Evolutionary conservation across 2,329 filamentous ascomycete genomes (phyloP), one percentile per base, ranked within the genome.

Genomic region (Fonsecaea multimorphosa): DNA sequence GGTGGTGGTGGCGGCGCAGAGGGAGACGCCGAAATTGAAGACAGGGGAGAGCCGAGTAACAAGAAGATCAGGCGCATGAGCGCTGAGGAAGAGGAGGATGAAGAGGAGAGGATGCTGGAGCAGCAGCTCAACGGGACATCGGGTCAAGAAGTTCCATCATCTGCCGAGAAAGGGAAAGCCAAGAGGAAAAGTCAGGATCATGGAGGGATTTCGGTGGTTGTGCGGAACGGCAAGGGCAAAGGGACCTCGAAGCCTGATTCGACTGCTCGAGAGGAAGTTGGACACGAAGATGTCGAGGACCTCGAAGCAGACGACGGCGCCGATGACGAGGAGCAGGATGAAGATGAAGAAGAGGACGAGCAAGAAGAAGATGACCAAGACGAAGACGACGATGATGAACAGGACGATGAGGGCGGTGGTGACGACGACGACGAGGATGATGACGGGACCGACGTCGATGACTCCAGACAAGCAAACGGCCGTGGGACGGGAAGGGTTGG

Each of bases 11-110:
- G 79, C 32, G 58, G 81, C 19, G 75, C 79, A 12, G 75, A 83
- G 90, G 75, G 82, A 84, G 68, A 86, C 14, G 70, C 64, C 11
- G 68, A 89, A 84, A 70, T 86, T 87, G 36, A 88, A 93, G 90
- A 86, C 16, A 58, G 63, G 49, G 68, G 65, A 2, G 72, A 66
- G 38, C 67, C 67, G 3, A 65, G 59, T 14, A 67, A 31, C 24
- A 69, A 68, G 46, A 73, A 72, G 38, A 62, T 44, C 24, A 68
- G 65, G 57, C 60, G 64, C 8, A 68, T 59, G 27, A 64, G 54
- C 12, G 54, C 63, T 31, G 58, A 52, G 52, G 60, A 52, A 55
- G 60, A 58, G 16, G 58, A 61, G 14, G 64, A 62, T 11, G 62
- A 67, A 24, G 64, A 70, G n/a, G 36, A 66, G 55, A 65, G 31